A percentile compares a stretch with the other conserved stretches of the same genome.
phyloP scores from a whole-genome alignment of 1,284 basidiomycete genomes.

The Ceratobasidium sp. region DNA sequence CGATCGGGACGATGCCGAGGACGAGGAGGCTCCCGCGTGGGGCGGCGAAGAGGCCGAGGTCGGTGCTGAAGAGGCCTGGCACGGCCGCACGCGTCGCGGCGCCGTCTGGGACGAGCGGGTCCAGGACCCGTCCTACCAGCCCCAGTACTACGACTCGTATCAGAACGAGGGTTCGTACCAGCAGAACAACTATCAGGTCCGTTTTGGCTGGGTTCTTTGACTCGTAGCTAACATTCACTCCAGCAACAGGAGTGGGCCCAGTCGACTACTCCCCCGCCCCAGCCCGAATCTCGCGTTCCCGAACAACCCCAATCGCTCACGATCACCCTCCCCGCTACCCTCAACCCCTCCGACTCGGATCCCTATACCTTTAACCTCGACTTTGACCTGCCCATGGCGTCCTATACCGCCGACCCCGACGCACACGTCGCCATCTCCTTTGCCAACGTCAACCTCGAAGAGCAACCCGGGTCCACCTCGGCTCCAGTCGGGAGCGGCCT shows the following conservation, averaged over 20 bases:
- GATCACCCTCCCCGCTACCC: conserved; percentile 29
- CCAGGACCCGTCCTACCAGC: background rate
- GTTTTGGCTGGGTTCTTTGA: background rate
- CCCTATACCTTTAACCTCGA: conserved; percentile 37
- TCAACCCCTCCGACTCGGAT: conserved; percentile 25
- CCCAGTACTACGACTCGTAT: background rate
- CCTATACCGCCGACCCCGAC: conserved; percentile 35
- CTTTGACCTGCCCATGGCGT: conserved; percentile 42
- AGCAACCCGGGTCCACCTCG: background rate
- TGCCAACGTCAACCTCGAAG: conserved; percentile 15
- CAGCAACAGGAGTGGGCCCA: conserved; percentile 28
- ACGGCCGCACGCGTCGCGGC: conserved; percentile 24
- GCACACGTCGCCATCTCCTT: conserved; percentile 36
- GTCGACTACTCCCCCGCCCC: conserved; percentile 17
- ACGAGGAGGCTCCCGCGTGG: conserved; percentile 33
- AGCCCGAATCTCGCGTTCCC: background rate
- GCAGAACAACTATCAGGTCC: conserved; percentile 6
- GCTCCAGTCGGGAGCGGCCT: conserved; percentile 1
- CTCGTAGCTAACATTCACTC: background rate
- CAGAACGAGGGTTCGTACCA: conserved; percentile 2
- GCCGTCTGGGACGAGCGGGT: background rate
- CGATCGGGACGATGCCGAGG: conserved; percentile 40
- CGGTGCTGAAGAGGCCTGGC: conserved; percentile 23
- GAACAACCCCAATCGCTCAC: conserved; percentile 26
- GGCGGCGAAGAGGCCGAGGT: background rate